Percentiles rank a stretch among this genome's conserved stretches.
These are phyloP conservation scores for Pseudogymnoascus sp. DNA, from an alignment of 2,329 filamentous ascomycete species.

Conservation along the genomic window DNA sequence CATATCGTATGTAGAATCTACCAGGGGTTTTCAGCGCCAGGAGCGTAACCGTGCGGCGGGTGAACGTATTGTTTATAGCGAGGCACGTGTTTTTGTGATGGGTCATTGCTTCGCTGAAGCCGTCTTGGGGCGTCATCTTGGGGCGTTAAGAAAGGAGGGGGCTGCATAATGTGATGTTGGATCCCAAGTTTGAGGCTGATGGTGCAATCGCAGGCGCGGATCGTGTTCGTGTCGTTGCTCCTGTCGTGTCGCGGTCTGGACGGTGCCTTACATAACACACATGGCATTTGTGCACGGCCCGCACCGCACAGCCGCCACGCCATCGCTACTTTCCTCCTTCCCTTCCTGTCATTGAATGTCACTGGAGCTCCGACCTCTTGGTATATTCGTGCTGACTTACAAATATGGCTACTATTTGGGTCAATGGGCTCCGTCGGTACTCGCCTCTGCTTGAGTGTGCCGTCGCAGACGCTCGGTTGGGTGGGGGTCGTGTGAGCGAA, in stretches of 20 bases:
- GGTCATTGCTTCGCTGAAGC: background rate
- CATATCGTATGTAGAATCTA: background rate
- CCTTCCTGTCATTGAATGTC: background rate
- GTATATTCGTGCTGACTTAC: background rate
- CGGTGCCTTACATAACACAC: background rate
- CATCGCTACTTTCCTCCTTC: background rate
- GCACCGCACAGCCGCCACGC: background rate
- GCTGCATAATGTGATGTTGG: background rate
- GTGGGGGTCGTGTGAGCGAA: slow-evolving; percentile 1
- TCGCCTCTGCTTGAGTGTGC: background rate
- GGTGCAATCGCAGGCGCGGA: background rate
- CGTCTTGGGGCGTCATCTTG: background rate
- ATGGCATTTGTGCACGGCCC: background rate
- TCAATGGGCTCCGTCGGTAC: background rate
- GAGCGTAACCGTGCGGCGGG: background rate
- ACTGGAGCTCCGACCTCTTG: background rate
- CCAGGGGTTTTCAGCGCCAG: background rate
- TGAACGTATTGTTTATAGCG: background rate
- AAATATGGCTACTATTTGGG: background rate
- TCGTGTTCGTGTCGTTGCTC: background rate
- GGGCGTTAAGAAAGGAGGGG: background rate
- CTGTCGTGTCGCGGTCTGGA: background rate
- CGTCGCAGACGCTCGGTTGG: background rate
- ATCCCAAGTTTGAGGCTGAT: background rate
- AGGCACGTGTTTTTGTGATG: background rate